Percentiles rank a stretch among this genome's conserved stretches.
Evolutionary conservation across 2,329 filamentous ascomycete species (phyloP).

Genomic region (Pyrenophora graminea): DNA sequence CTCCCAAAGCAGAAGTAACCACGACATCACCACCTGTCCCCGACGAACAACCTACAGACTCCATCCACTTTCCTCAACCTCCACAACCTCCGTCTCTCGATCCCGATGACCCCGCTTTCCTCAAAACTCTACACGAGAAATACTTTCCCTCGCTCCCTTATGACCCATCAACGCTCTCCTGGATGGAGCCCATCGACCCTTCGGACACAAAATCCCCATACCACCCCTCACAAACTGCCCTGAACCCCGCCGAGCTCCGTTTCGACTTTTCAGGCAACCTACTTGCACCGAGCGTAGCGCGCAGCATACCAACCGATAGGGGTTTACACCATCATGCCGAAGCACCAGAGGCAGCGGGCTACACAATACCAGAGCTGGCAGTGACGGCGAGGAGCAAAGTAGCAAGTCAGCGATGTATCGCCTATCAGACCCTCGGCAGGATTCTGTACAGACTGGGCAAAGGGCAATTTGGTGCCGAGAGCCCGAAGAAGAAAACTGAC

Average conservation of each 20-base stretch:
- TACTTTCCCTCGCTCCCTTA: slow-evolving; percentile 90
- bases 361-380: slow-evolving; percentile 86
- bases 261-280: slow-evolving; percentile 87
- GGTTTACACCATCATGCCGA: slow-evolving; percentile 93
- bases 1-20: not conserved
- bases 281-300: slow-evolving; percentile 74
- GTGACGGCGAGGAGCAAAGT: slow-evolving; percentile 80
- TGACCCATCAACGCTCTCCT: slow-evolving; percentile 83
- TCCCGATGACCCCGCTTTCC: slow-evolving; percentile 79
- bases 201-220: slow-evolving; percentile 73
- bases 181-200: slow-evolving; percentile 76
- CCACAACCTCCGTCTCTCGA: slow-evolving; percentile 72
- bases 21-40: slow-evolving; percentile 1
- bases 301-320: slow-evolving; percentile 73
- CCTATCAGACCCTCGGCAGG: slow-evolving; percentile 87
- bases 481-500: slow-evolving; percentile 42
- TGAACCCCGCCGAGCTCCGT: slow-evolving; percentile 77
- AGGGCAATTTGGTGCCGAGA: slow-evolving; percentile 67
- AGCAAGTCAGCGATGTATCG: slow-evolving; percentile 84
- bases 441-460: slow-evolving; percentile 81
- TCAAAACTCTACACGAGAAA: slow-evolving; percentile 81
- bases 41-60: slow-evolving; percentile 60
- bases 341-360: slow-evolving; percentile 90
- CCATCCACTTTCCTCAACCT: slow-evolving; percentile 64
- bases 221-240: slow-evolving; percentile 72